Evolutionary conservation across 306 rosid genomes (phyloP).

Genomic region (Myrica gale): DNA sequence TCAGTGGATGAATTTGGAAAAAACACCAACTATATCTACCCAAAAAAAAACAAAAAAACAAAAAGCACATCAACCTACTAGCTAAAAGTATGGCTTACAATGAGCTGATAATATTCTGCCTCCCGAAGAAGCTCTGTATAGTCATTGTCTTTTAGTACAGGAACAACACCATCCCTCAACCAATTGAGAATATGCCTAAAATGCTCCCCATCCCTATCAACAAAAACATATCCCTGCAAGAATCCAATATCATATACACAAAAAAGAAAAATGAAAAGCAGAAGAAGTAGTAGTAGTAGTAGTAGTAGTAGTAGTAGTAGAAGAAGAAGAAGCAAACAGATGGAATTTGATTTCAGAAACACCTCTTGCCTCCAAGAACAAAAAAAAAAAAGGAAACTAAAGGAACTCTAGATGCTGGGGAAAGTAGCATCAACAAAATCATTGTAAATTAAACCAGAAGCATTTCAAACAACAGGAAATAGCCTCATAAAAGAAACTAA

Average conservation of each 20-base stretch:
- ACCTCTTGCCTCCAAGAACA: neutral
- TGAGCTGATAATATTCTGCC: conserved; percentile 89
- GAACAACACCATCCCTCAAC: conserved; percentile 83
- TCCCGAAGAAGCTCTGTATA: conserved; percentile 66
- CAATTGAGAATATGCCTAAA: conserved; percentile 93
- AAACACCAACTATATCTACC: neutral
- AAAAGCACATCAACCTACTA: conserved; percentile 11
- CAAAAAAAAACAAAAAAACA: neutral
- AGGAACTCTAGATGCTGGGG: neutral
- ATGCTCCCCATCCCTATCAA: conserved; percentile 89
- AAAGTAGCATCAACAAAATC: neutral
- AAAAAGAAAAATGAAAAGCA: neutral
- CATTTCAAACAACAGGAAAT: neutral
- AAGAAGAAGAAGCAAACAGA: too few relatives aligned
- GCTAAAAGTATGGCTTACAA: conserved; percentile 46
- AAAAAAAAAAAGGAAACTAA: neutral
- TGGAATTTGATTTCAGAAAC: neutral
- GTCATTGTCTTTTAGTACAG: conserved; percentile 57
- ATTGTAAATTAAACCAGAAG: neutral
- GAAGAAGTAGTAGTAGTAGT: too few relatives aligned
- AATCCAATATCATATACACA: conserved; percentile 17
- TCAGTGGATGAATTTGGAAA: neutral
- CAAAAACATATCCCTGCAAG: conserved; percentile 77
- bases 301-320: too few relatives aligned
- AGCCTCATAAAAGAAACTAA: neutral